These are phyloP conservation scores for Mycogone perniciosa DNA, from an alignment of 2,329 filamentous ascomycete species.

Conservation along the genomic window DNA sequence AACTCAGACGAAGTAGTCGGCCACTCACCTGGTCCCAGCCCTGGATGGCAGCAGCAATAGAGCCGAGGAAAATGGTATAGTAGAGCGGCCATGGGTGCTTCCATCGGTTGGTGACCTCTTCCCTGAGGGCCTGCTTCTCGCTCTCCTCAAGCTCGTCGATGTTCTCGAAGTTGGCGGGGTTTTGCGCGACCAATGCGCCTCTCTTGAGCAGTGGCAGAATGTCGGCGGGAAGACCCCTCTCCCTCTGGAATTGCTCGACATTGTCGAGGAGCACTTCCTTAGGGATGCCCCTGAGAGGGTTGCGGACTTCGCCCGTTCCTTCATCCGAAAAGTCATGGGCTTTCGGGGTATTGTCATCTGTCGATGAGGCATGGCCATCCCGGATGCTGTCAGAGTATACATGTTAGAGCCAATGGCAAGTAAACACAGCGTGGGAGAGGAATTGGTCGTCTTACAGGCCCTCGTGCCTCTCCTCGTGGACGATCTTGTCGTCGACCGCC, in stretches of 20 bases:
- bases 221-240: conserved; percentile 40
- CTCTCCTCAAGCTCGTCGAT: conserved; percentile 39
- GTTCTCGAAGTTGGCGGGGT: conserved; percentile 41
- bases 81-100: conserved; percentile 42
- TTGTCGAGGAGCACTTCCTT: conserved; percentile 45
- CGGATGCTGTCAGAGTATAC: background rate
- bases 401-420: background rate
- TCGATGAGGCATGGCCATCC: background rate
- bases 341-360: background rate
- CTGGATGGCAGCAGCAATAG: conserved; percentile 49
- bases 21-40: conserved; percentile 34
- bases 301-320: conserved; percentile 31
- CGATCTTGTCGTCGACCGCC: conserved; percentile 6
- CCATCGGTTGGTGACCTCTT: conserved; percentile 45
- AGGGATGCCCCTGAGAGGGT: conserved; percentile 46
- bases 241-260: conserved; percentile 47
- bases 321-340: conserved; percentile 12
- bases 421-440: background rate
- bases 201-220: conserved; percentile 33
- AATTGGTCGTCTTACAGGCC: background rate
- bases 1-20: too few relatives aligned
- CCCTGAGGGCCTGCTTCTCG: conserved; percentile 34
- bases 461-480: conserved; percentile 1
- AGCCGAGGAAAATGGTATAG: conserved; percentile 42
- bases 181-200: conserved; percentile 25